Percentiles rank a stretch among this genome's conserved stretches.
Conservation (phyloP, 2,329 filamentous ascomycete species). For the Colletotrichum sp. region DNA sequence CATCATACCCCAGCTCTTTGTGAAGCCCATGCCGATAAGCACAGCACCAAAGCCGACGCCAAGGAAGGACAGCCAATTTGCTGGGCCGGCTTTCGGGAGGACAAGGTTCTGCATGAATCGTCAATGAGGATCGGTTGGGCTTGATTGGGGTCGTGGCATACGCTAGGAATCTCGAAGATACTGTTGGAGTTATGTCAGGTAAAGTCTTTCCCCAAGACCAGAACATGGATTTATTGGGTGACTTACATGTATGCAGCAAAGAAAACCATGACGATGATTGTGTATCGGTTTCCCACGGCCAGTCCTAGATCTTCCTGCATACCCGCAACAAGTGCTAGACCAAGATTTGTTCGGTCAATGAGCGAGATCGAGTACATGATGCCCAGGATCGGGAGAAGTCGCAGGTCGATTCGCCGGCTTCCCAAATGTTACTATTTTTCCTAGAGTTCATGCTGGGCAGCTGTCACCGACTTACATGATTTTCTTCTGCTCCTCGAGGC, state of each 20-base stretch:
- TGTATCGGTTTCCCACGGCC: conserved; percentile 18
- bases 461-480: not conserved
- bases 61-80: conserved; percentile 30
- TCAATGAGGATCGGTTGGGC: not conserved
- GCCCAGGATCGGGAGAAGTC: conserved; percentile 40
- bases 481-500: conserved; percentile 3
- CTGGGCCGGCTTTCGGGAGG: conserved; percentile 29
- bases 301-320: conserved; percentile 21
- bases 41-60: conserved; percentile 28
- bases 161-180: conserved; percentile 26
- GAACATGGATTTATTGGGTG: not conserved
- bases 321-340: conserved; percentile 21
- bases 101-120: conserved; percentile 24
- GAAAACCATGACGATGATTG: conserved; percentile 24
- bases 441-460: not conserved
- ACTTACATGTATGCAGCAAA: conserved; percentile 28
- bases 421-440: too few relatives aligned
- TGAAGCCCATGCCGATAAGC: conserved; percentile 35
- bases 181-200: not conserved
- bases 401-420: conserved; percentile 31
- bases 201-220: not conserved
- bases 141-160: not conserved
- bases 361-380: conserved; percentile 24
- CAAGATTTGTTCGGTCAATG: conserved; percentile 22
- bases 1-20: conserved; percentile 26